These are phyloP conservation scores for Eucalyptus pauciflora DNA, from an alignment of 345 rosid species.

Conservation along the genomic window DNA sequence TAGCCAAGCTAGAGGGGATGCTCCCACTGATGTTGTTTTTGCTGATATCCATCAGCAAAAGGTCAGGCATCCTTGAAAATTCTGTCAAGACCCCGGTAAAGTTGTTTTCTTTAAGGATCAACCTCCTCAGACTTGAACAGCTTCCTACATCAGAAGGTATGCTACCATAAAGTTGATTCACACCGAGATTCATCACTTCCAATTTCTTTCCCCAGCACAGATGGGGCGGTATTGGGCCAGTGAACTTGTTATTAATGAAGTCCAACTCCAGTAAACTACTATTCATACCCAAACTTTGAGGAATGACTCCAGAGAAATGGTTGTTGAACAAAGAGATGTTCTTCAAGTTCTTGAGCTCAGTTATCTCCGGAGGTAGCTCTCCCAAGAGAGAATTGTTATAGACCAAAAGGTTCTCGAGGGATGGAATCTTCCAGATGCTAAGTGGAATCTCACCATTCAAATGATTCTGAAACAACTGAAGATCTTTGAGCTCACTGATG, in stretches of 20 bases:
- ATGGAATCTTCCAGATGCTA: slow-evolving; percentile 56
- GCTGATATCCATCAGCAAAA: slow-evolving; percentile 41
- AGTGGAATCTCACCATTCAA: slow-evolving; percentile 65
- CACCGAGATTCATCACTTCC: slow-evolving; percentile 38
- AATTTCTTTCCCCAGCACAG: slow-evolving; percentile 53
- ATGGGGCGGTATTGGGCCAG: slow-evolving; percentile 56
- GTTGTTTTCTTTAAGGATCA: slow-evolving; percentile 45
- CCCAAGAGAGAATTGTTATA: slow-evolving; percentile 65
- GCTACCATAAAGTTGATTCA: slow-evolving; percentile 46
- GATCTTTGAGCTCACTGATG: slow-evolving; percentile 35
- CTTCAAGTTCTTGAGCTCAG: slow-evolving; percentile 41
- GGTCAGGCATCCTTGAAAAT: slow-evolving; percentile 30
- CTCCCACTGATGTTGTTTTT: slow-evolving; percentile 44
- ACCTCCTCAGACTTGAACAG: slow-evolving; percentile 46
- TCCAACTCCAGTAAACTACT: slow-evolving; percentile 56
- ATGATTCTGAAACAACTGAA: slow-evolving; percentile 45
- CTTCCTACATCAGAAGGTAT: slow-evolving; percentile 45
- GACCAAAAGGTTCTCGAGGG: slow-evolving; percentile 31
- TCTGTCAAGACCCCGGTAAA: slow-evolving; percentile 52
- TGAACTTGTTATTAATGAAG: slow-evolving; percentile 44
- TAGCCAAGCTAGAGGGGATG: slow-evolving; percentile 45
- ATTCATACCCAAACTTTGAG: slow-evolving; percentile 51
- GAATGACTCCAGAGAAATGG: slow-evolving; percentile 50
- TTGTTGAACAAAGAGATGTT: slow-evolving; percentile 41
- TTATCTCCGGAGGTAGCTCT: slow-evolving; percentile 51